Percentiles rank a stretch among this genome's conserved stretches.
phyloP scores from a whole-genome alignment of 345 rosid genomes.

The Acer saccharum region DNA sequence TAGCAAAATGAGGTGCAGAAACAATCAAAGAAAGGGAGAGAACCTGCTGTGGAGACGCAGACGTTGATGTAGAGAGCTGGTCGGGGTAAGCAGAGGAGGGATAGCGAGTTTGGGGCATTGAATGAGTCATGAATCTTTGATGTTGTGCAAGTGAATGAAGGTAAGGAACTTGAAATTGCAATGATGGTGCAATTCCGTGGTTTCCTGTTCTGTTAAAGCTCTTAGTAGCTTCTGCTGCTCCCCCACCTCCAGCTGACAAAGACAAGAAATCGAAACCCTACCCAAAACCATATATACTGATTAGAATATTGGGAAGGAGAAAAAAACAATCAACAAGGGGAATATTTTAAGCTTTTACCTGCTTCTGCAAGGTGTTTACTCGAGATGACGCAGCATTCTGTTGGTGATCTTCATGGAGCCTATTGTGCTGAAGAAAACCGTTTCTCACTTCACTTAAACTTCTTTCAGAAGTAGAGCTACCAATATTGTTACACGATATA shows the following conservation, averaged over 20 bases:
- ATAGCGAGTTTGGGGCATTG: constrained; percentile 30
- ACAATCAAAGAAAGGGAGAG: constrained; percentile 9
- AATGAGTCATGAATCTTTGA: constrained; percentile 30
- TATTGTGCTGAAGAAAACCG: constrained; percentile 25
- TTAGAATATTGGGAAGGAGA: constrained; percentile 21
- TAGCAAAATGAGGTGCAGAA: neutral
- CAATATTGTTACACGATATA: constrained; percentile 6
- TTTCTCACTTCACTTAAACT: constrained; percentile 30
- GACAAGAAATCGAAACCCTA: constrained; percentile 75
- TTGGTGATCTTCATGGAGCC: constrained; percentile 32
- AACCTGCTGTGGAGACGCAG: constrained; percentile 65
- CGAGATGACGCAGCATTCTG: constrained; percentile 24
- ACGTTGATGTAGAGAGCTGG: constrained; percentile 39
- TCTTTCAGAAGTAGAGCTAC: constrained; percentile 20
- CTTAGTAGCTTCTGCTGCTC: constrained; percentile 25
- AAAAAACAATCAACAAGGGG: constrained; percentile 7
- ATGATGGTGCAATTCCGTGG: constrained; percentile 24
- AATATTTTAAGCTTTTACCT: constrained; percentile 38
- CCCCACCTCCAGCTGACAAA: constrained; percentile 42
- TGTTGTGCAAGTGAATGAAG: constrained; percentile 41
- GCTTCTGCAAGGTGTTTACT: constrained; percentile 38
- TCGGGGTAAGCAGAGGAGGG: constrained; percentile 39
- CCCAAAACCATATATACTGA: constrained; percentile 11
- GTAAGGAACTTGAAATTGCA: constrained; percentile 42
- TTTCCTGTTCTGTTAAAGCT: constrained; percentile 27